A percentile compares a stretch with the other conserved stretches of the same genome.
phyloP scores from a whole-genome alignment of 257 asterid species.

The Nicotiana tabacum region DNA sequence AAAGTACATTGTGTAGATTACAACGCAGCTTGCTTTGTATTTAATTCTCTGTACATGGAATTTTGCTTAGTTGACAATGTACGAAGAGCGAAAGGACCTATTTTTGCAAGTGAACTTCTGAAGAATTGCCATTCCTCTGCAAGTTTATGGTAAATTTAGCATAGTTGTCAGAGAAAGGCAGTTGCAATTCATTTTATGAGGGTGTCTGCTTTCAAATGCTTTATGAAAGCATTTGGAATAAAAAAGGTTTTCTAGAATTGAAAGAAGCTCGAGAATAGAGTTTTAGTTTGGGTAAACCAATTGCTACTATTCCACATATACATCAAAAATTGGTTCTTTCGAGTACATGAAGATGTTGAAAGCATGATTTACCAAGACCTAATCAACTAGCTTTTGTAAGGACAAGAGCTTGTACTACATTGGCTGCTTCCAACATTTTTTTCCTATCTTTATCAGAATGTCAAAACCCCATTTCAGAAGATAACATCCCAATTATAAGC shows the following conservation, averaged over 20 bases:
- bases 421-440: not conserved
- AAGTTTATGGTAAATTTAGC: not conserved
- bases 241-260: no score
- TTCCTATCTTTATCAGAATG: not conserved
- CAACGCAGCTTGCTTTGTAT: not conserved
- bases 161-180: not conserved
- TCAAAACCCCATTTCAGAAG: not conserved
- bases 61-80: not conserved
- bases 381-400: not conserved
- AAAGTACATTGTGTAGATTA: not conserved
- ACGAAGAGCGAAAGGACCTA: not conserved
- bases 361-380: not conserved
- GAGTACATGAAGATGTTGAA: not conserved
- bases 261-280: no score
- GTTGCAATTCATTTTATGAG: not conserved
- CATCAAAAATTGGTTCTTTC: not conserved
- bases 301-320: not conserved
- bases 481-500: not conserved
- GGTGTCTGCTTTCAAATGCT: no score
- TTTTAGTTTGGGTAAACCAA: not conserved
- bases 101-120: not conserved
- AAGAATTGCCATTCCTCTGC: not conserved
- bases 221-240: no score
- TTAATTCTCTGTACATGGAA: not conserved
- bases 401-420: not conserved